Percentiles rank a stretch among this genome's conserved stretches.
These are phyloP conservation scores for Eragrostis curvula DNA, from an alignment of 176 grass and related monocot species.

Conservation along the genomic window DNA sequence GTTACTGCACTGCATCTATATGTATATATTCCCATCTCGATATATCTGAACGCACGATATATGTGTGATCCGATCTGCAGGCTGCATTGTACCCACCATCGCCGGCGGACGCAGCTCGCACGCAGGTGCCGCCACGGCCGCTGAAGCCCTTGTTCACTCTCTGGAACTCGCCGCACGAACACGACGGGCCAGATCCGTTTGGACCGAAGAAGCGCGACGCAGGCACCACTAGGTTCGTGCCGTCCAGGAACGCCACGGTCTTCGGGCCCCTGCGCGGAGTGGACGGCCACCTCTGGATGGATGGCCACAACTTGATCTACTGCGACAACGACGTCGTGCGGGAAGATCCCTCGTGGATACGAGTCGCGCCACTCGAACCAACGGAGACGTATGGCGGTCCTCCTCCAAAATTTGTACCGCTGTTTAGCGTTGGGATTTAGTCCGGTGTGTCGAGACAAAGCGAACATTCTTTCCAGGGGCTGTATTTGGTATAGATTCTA, in stretches of 20 bases:
- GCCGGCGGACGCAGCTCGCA: neutral
- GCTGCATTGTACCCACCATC: neutral
- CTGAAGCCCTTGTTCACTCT: neutral
- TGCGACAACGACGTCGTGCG: neutral
- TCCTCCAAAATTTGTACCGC: neutral
- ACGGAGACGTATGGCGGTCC: neutral
- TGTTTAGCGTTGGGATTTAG: neutral
- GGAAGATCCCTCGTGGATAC: neutral
- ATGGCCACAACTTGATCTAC: neutral
- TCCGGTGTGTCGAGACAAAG: too few species aligned
- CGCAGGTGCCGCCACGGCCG: neutral
- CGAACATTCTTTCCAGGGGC: too few species aligned
- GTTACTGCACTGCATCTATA: too few species aligned
- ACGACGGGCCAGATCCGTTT: neutral
- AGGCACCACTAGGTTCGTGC: neutral
- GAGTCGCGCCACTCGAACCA: neutral
- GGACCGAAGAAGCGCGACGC: neutral
- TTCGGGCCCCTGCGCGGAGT: neutral
- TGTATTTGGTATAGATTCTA: too few species aligned
- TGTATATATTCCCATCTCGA: too few species aligned
- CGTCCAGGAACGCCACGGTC: neutral
- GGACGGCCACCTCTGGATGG: conserved; percentile 8
- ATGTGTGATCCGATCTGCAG: neutral
- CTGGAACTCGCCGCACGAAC: neutral
- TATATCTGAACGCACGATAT: too few species aligned